Evolutionary conservation across 2,329 filamentous ascomycete species (phyloP).

Genomic region (Fonsecaea pedrosoi): DNA sequence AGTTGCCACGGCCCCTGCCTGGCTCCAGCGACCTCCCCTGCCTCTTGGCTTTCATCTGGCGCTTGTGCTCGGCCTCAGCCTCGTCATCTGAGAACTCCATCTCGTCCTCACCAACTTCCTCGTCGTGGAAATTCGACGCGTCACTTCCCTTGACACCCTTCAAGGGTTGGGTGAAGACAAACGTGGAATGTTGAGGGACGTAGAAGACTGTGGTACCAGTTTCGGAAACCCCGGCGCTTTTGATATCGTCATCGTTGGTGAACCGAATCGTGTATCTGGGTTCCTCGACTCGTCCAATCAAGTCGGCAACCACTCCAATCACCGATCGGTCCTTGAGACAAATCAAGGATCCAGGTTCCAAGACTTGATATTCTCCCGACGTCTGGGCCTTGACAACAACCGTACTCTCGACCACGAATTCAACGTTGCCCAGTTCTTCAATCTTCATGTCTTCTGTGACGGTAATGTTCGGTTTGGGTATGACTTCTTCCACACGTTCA

Average conservation of each 20-base stretch:
- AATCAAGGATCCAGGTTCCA: conserved; percentile 83
- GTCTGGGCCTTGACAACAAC: conserved; percentile 79
- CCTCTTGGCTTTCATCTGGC: conserved; percentile 71
- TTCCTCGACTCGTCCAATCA: conserved; percentile 82
- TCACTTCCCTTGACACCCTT: conserved; percentile 85
- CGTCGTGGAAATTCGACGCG: conserved; percentile 92
- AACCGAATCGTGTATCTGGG: conserved; percentile 87
- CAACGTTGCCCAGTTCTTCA: conserved; percentile 74
- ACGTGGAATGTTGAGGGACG: conserved; percentile 76
- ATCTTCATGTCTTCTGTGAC: conserved; percentile 80
- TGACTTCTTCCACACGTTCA: conserved; percentile 68
- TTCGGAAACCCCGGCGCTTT: conserved; percentile 61
- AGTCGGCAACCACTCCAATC: conserved; percentile 82
- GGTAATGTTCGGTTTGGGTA: conserved; percentile 78
- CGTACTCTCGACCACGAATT: conserved; percentile 78
- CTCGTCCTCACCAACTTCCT: conserved; percentile 85
- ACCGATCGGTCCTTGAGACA: conserved; percentile 77
- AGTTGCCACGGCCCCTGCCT: conserved; percentile 46
- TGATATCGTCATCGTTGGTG: conserved; percentile 70
- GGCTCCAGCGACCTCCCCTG: conserved; percentile 60
- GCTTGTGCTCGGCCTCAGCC: conserved; percentile 83
- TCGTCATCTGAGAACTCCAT: conserved; percentile 97
- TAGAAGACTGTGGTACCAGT: conserved; percentile 78
- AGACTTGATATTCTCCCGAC: conserved; percentile 80
- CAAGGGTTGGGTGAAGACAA: conserved; percentile 84